A percentile compares a stretch with the other conserved stretches of the same genome.
phyloP scores from a whole-genome alignment of 495 filamentous ascomycete genomes.

The Xylaria intraflava region DNA sequence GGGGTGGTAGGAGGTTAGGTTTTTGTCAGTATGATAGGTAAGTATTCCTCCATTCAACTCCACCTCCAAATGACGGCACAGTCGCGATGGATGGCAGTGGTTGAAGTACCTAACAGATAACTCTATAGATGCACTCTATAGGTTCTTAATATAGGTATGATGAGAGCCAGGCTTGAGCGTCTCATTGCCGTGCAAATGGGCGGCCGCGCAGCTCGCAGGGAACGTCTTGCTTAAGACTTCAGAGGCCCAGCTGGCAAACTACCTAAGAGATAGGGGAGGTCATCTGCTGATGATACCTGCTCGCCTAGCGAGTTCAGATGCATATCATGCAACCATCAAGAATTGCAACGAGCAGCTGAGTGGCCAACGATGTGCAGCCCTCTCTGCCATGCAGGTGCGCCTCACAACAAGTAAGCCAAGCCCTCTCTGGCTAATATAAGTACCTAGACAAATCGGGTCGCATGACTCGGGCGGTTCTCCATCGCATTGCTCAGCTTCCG shows the following conservation, averaged over 20 bases:
- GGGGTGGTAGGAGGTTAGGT: not conserved
- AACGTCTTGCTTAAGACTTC: constrained; percentile 8
- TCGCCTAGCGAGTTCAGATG: constrained; percentile 27
- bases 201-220: not conserved
- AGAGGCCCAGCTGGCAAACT: constrained; percentile 14
- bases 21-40: not conserved
- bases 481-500: not conserved
- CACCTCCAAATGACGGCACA: not conserved
- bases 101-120: not conserved
- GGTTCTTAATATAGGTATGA: not conserved
- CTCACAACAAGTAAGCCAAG: constrained; percentile 29
- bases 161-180: not conserved
- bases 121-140: not conserved
- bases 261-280: constrained; percentile 16
- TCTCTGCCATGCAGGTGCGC: constrained; percentile 26
- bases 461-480: constrained; percentile 27
- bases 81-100: not conserved
- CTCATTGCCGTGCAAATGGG: not conserved
- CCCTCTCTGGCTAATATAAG: constrained; percentile 28
- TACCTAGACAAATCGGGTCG: constrained; percentile 27
- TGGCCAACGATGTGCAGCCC: constrained; percentile 27
- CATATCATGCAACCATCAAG: constrained; percentile 29
- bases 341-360: constrained; percentile 22
- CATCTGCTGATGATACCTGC: constrained; percentile 23
- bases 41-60: constrained; percentile 3